These are phyloP conservation scores for Fusarium brachygibbosum DNA, from an alignment of 2,329 filamentous ascomycete species.

Conservation along the genomic window DNA sequence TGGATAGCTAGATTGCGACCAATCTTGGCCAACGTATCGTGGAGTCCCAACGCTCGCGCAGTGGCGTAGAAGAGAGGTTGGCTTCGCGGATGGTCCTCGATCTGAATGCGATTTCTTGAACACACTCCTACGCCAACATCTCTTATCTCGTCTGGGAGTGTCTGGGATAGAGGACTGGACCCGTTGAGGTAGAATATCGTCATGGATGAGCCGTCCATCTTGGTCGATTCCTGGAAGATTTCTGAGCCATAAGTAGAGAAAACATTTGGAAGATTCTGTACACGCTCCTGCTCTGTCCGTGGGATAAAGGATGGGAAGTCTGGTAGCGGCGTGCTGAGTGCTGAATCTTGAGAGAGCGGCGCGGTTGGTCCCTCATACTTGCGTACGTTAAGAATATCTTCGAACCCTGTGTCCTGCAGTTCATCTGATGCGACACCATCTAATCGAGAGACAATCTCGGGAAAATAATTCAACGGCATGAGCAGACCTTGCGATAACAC, in stretches of 20 bases:
- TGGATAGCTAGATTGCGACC: conserved; percentile 43
- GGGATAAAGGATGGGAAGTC: conserved; percentile 42
- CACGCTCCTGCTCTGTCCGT: conserved; percentile 45
- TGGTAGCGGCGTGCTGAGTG: conserved; percentile 8
- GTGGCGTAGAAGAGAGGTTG: conserved; percentile 37
- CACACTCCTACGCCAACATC: conserved; percentile 38
- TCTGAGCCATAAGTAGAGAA: conserved; percentile 33
- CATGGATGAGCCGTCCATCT: conserved; percentile 58
- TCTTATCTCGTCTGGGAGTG: conserved; percentile 32
- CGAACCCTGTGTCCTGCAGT: conserved; percentile 35
- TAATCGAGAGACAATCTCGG: conserved; percentile 22
- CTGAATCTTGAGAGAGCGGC: background rate
- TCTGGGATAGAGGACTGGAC: conserved; percentile 33
- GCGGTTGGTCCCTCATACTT: conserved; percentile 37
- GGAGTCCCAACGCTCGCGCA: conserved; percentile 25
- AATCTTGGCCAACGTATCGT: conserved; percentile 18
- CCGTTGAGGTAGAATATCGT: conserved; percentile 54
- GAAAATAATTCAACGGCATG: conserved; percentile 38
- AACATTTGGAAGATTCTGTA: conserved; percentile 42
- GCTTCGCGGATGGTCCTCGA: conserved; percentile 25
- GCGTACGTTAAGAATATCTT: conserved; percentile 35
- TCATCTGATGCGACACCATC: background rate
- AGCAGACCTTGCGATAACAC: conserved; percentile 44
- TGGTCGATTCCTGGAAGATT: conserved; percentile 55
- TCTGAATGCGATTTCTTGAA: conserved; percentile 42